A percentile compares a stretch with the other conserved stretches of the same genome.
Conservation (phyloP, 2,329 filamentous ascomycete species). For the Fusarium secorum region DNA sequence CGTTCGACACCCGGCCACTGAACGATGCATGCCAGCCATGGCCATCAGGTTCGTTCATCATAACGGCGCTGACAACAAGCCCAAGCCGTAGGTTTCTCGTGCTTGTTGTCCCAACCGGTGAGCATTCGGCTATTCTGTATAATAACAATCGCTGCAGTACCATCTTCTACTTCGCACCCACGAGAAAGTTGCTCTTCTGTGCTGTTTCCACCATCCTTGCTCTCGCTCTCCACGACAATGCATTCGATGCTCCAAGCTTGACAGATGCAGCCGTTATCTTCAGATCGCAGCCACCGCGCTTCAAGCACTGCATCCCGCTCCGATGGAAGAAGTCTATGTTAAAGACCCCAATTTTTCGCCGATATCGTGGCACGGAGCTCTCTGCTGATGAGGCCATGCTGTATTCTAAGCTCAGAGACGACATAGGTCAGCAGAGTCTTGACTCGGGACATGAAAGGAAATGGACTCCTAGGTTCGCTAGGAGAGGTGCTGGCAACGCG, state of each 20-base stretch:
- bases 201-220: slow-evolving; percentile 38
- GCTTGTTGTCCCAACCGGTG: background rate
- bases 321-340: slow-evolving; percentile 41
- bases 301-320: slow-evolving; percentile 5
- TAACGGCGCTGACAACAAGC: slow-evolving; percentile 38
- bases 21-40: slow-evolving; percentile 35
- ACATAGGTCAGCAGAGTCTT: slow-evolving; percentile 39
- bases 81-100: background rate
- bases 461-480: too few relatives aligned
- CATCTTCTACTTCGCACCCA: slow-evolving; percentile 41
- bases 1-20: slow-evolving; percentile 36
- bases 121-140: background rate
- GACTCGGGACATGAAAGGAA: slow-evolving; percentile 2
- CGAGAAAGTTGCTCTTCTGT: slow-evolving; percentile 41
- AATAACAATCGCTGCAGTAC: slow-evolving; percentile 1
- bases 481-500: too few relatives aligned
- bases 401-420: slow-evolving; percentile 41
- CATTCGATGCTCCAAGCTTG: slow-evolving; percentile 38
- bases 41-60: slow-evolving; percentile 44
- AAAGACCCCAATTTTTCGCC: slow-evolving; percentile 41
- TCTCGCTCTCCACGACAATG: slow-evolving; percentile 37
- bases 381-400: slow-evolving; percentile 30
- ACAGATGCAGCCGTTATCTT: background rate
- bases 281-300: background rate
- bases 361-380: slow-evolving; percentile 4